Conservation (phyloP, 2,329 filamentous ascomycete species). For the Mycogone perniciosa region DNA sequence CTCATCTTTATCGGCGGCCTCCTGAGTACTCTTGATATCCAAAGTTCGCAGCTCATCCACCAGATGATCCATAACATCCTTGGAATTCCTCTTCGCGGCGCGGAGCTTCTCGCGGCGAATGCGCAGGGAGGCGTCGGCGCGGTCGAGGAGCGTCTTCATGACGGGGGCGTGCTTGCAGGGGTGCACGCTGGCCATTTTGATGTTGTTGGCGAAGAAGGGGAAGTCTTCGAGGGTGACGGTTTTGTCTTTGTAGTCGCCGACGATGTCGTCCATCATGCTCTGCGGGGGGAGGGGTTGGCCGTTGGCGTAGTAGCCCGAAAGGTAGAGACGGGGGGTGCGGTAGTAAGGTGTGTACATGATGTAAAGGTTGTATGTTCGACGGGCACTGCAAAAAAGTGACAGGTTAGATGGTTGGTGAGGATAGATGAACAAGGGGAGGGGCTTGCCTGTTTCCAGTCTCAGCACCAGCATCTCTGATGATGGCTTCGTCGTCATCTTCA, state of each 20-base stretch:
- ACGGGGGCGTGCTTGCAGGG: constrained; percentile 96
- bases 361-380: constrained; percentile 95
- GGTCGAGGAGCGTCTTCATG: constrained; percentile 95
- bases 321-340: constrained; percentile 87
- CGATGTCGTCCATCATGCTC: constrained; percentile 93
- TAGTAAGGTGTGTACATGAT: constrained; percentile 98
- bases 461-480: constrained; percentile 68
- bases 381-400: constrained; percentile 49
- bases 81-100: constrained; percentile 41
- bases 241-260: constrained; percentile 96
- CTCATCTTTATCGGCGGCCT: constrained; percentile 49
- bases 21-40: constrained; percentile 47
- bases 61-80: constrained; percentile 73
- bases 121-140: constrained; percentile 88
- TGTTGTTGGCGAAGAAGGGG: constrained; percentile 80
- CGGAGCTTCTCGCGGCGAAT: constrained; percentile 77
- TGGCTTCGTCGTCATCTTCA: constrained; percentile 93
- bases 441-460: constrained; percentile 42
- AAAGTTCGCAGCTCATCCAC: constrained; percentile 71
- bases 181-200: constrained; percentile 96
- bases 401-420: neutral
- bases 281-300: constrained; percentile 76
- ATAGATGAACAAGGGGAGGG: neutral
- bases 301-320: constrained; percentile 78
- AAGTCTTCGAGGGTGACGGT: constrained; percentile 98